Base-by-base conservation (phyloP, 2,329 filamentous ascomycete species). In the Botrytis squamosa region DNA sequence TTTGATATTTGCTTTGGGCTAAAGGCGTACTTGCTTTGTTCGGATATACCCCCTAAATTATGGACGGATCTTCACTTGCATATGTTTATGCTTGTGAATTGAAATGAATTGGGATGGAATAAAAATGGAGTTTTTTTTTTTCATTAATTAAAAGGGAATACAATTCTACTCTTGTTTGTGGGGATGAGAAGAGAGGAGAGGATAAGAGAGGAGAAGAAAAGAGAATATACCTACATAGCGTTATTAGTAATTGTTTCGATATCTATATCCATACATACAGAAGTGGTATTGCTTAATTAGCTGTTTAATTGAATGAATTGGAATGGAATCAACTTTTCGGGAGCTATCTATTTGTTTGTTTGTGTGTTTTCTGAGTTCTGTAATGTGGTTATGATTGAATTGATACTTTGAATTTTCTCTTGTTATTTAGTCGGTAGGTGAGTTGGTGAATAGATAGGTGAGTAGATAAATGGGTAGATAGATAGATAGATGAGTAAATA, bases 11-110 rank as follows among this genome's bases (percentile, higher is more conserved):
- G 65, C 49, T 33, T 57, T 55, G 38, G 9, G 29, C 49, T 22
- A 42, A 55, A 29, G 46, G 65, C 36, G 49, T 49, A 55, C 52
- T 29, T 33, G 29, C 52, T 29, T 33, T 68, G 49, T 25, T 25
- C 20, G 66, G 66, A 68, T 68, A 68, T 68, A 68, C 66, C 66
- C 66, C 49, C 36, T 42, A 57, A 8, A 42, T 14, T n/a, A 68
- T 38, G 66, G 49, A 42, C 10, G 66, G 66, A 68, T 68, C 36
- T 40, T 68, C 33, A 20, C 9, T 66, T 38, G 44, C 42, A 66
- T 36, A 14, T n/a, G 6, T 3, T 25, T 36, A 66, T 46, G 63
- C 29, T 25, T 25, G 20, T 66, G 42, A 16, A 55, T 29, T 29
- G 44, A 36, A 60, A 36, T n/a, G 60, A 42, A 64, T 5, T 44